Evolutionary conservation across 192 early-diverging fungal species (phyloP).

Genomic region (Spizellomyces sp.): DNA sequence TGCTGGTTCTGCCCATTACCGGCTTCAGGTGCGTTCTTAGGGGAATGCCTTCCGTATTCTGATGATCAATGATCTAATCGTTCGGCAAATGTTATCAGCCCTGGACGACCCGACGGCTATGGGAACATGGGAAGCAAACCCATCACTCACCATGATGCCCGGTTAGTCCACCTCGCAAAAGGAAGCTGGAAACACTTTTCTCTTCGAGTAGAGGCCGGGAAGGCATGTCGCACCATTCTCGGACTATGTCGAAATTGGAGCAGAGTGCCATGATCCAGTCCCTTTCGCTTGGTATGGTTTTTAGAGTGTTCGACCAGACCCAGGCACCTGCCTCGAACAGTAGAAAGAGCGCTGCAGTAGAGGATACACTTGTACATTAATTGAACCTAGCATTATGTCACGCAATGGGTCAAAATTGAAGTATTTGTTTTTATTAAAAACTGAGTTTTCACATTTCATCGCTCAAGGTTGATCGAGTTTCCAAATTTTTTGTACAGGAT

Average conservation of each 20-base stretch:
- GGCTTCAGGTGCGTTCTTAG: slow-evolving; percentile 22
- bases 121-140: slow-evolving; percentile 31
- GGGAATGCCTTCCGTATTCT: background rate
- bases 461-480: slow-evolving; percentile 92
- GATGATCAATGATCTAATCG: background rate
- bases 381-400: no score
- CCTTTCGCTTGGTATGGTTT: no score
- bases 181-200: slow-evolving; percentile 25
- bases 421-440: no score
- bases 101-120: slow-evolving; percentile 10
- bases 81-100: slow-evolving; percentile 4
- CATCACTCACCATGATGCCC: slow-evolving; percentile 20
- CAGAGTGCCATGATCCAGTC: slow-evolving; percentile 1
- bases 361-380: no score
- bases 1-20: slow-evolving; percentile 29
- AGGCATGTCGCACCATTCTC: slow-evolving; percentile 16
- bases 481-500: slow-evolving; percentile 91
- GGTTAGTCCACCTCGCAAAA: slow-evolving; percentile 21
- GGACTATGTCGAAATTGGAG: slow-evolving; percentile 17
- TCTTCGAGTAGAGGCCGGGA: slow-evolving; percentile 10
- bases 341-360: no score
- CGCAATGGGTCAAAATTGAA: no score
- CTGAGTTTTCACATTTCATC: slow-evolving; percentile 6
- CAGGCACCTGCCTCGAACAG: no score
- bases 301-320: no score